These are phyloP conservation scores for Lentithecium fluviatile DNA, from an alignment of 495 filamentous ascomycete species.

Conservation along the genomic window DNA sequence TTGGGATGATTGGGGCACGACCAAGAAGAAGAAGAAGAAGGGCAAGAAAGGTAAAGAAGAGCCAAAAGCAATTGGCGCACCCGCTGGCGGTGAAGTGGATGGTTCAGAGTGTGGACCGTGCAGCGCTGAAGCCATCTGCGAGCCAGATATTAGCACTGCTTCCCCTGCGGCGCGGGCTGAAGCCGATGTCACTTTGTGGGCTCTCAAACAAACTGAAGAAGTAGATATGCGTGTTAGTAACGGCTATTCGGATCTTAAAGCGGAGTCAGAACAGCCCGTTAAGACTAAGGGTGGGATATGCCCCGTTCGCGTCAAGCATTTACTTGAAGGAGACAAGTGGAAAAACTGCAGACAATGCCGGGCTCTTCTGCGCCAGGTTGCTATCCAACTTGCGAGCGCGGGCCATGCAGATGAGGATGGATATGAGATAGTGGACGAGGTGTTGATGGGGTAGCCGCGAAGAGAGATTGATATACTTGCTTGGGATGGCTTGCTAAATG, in stretches of 20 bases:
- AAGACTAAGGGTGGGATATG: background rate
- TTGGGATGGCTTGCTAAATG: no score
- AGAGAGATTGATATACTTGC: background rate
- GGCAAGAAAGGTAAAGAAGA: no score
- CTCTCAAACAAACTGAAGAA: no score
- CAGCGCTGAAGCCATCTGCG: no score
- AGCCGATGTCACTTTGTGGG: no score
- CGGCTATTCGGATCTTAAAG: no score
- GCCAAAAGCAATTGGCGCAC: no score
- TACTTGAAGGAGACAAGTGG: constrained; percentile 10
- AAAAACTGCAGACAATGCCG: constrained; percentile 7
- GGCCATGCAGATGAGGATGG: background rate
- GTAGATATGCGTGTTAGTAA: no score
- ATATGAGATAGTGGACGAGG: constrained; percentile 1
- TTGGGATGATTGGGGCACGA: background rate
- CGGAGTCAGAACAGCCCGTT: background rate
- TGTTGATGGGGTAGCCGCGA: background rate
- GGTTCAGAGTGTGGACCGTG: no score
- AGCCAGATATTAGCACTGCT: no score
- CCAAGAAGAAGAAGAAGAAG: no score
- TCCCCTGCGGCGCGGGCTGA: no score
- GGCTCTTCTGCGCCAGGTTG: constrained; percentile 2
- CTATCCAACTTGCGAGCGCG: background rate
- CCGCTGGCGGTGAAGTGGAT: background rate
- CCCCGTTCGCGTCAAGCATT: background rate